Evolutionary conservation across 345 rosid species (phyloP), one percentile per base, ranked within the genome.

Genomic region (Turritis glabra): DNA sequence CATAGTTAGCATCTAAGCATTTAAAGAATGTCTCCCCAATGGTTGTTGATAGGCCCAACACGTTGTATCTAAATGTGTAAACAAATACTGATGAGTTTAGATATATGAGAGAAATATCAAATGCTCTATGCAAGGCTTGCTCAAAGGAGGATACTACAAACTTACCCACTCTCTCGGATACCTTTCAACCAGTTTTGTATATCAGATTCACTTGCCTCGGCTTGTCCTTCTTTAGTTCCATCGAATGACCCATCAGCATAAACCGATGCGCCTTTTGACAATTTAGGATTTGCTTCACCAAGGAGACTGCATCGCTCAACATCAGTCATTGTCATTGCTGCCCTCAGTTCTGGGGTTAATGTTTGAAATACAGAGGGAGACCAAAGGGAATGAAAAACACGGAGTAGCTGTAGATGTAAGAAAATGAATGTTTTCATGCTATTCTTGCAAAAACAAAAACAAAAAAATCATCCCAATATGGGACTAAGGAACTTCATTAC

Each of bases 151-250:
- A 50, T 40, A 12, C 33, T 40, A 64, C 53, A 50, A 68, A 79
- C 89, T 80, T 79, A 89, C 96, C 96, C 96, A 54, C 97, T 88
- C 70, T 92, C 97, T 69, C 97, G 80, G 80, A 92, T 76, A 35
- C 96, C 96, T 77, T 89, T 92, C 74, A 89, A 77, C 97, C 97
- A 92, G 80, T 89, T 92, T 21, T 89, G 82, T 73, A 86, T 69
- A 82, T 86, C 50, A 7, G 50, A 44, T 44, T 44, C 50, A 44
- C 50, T 44, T 17, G 50, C 90, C 55, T 50, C 55, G 15, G 13
- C 27, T 10, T 50, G 13, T 50, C 55, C 55, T 22, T 50, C 55
- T 22, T 50, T 50, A 50, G 27, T 50, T 50, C 55, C 55, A 22
- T 50, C 55, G 3, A 50, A 50, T 2, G 55, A 76, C 81, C 85